Evolutionary conservation across 2,329 filamentous ascomycete species (phyloP).

Genomic region (Claviceps africana): DNA sequence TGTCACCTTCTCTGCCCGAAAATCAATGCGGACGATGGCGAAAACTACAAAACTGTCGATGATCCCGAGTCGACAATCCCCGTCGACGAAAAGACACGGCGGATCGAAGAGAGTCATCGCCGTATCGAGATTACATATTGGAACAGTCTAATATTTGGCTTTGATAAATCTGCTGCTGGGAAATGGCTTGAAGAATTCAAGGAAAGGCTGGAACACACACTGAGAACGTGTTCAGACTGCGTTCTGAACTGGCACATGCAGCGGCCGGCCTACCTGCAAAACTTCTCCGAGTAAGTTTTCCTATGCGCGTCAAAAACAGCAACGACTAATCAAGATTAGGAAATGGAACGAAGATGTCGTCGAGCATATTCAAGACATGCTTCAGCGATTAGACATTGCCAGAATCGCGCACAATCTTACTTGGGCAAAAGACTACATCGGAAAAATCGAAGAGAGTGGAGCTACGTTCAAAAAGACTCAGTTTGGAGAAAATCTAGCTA

Average conservation of each 20-base stretch:
- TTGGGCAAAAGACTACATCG: constrained; percentile 41
- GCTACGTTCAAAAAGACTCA: constrained; percentile 32
- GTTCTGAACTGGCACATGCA: constrained; percentile 61
- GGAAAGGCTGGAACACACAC: constrained; percentile 38
- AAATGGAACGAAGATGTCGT: constrained; percentile 36
- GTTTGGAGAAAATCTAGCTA: constrained; percentile 33
- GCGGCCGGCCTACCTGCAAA: constrained; percentile 47
- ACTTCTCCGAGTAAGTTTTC: constrained; percentile 40
- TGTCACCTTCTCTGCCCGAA: constrained; percentile 57
- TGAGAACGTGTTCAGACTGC: constrained; percentile 55
- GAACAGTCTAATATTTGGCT: constrained; percentile 55
- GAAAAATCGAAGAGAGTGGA: constrained; percentile 33
- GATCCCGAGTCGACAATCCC: constrained; percentile 37
- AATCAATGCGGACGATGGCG: constrained; percentile 44
- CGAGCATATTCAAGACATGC: constrained; percentile 37
- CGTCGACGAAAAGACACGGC: constrained; percentile 33
- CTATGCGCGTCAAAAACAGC: neutral
- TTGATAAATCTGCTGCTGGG: constrained; percentile 45
- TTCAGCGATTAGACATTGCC: constrained; percentile 46
- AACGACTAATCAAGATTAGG: constrained; percentile 15
- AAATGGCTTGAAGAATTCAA: constrained; percentile 47
- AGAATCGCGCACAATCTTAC: constrained; percentile 46
- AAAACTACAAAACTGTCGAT: constrained; percentile 41
- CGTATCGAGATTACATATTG: constrained; percentile 51
- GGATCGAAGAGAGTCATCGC: constrained; percentile 39